phyloP scores from a whole-genome alignment of 2,329 filamentous ascomycete genomes.

The Aspergillus persii region DNA sequence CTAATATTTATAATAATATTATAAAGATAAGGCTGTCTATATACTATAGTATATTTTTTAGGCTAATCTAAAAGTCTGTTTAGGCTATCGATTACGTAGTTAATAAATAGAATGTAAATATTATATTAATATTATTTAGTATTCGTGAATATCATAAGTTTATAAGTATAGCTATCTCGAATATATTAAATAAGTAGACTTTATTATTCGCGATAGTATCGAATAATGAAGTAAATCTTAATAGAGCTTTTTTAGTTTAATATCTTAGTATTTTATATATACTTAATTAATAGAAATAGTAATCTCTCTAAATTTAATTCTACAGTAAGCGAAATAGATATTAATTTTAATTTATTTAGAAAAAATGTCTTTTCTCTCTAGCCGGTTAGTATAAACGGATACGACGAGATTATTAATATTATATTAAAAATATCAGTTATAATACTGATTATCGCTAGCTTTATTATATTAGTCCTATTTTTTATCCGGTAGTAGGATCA shows the following conservation, averaged over 20 bases:
- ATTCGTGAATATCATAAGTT: slow-evolving; percentile 11
- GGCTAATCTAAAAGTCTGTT: slow-evolving; percentile 1
- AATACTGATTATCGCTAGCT: slow-evolving; percentile 11
- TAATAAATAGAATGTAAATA: slow-evolving; percentile 12
- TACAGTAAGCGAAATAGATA: slow-evolving; percentile 8
- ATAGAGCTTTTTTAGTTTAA: slow-evolving; percentile 13
- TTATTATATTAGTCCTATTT: slow-evolving; percentile 8
- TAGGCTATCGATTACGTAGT: slow-evolving; percentile 14
- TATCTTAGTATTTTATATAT: slow-evolving; percentile 15
- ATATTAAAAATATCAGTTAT: slow-evolving; percentile 13
- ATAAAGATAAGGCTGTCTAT: slow-evolving; percentile 13
- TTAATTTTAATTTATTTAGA: slow-evolving; percentile 15
- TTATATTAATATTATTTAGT: slow-evolving; percentile 16
- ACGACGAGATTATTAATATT: slow-evolving; percentile 3
- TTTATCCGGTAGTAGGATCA: slow-evolving; percentile 8
- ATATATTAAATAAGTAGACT: slow-evolving; percentile 9
- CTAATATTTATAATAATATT: slow-evolving; percentile 16
- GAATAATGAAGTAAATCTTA: slow-evolving; percentile 12
- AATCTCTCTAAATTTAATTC: slow-evolving; percentile 12
- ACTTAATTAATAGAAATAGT: slow-evolving; percentile 12
- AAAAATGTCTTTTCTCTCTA: slow-evolving; percentile 12
- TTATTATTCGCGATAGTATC: slow-evolving; percentile 13
- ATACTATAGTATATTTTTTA: background rate
- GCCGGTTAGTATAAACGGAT: slow-evolving; percentile 8
- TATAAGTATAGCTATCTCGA: slow-evolving; percentile 10